Evolutionary conservation across 495 filamentous ascomycete genomes (phyloP).

Genomic region (Penicillium argentinense): DNA sequence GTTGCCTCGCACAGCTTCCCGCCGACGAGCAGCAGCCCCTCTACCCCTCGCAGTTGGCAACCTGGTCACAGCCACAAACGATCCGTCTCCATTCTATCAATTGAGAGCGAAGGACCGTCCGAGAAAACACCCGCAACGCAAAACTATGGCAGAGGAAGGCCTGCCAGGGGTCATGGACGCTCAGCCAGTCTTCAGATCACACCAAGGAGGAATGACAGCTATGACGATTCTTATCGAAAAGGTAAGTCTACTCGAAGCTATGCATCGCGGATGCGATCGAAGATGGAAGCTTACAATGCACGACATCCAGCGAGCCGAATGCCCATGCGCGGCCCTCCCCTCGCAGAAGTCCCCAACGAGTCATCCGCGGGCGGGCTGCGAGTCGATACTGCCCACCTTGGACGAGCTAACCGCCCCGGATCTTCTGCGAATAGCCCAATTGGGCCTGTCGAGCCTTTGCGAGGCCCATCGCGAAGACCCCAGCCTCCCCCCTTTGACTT

Average conservation of each 20-base stretch:
- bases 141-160: constrained; percentile 35
- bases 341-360: constrained; percentile 30
- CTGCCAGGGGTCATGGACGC: constrained; percentile 66
- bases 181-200: constrained; percentile 82
- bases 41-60: constrained; percentile 39
- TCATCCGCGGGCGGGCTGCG: constrained; percentile 21
- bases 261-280: not conserved
- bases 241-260: constrained; percentile 30
- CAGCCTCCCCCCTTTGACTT: constrained; percentile 58
- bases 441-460: constrained; percentile 24
- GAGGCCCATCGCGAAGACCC: constrained; percentile 33
- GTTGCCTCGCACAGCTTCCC: constrained; percentile 49
- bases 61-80: constrained; percentile 59
- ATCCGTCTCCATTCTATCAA: constrained; percentile 93
- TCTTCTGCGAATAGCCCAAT: constrained; percentile 31
- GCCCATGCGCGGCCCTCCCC: constrained; percentile 27
- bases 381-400: constrained; percentile 32
- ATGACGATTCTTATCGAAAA: constrained; percentile 40
- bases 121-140: constrained; percentile 42
- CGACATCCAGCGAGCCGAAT: constrained; percentile 21
- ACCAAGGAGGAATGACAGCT: constrained; percentile 53
- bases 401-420: constrained; percentile 22
- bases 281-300: constrained; percentile 4
- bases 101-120: constrained; percentile 62
- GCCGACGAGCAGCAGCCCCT: constrained; percentile 32